Base-by-base conservation (phyloP, 208 protist species). In the Leptomonas pyrrhocoris region DNA sequence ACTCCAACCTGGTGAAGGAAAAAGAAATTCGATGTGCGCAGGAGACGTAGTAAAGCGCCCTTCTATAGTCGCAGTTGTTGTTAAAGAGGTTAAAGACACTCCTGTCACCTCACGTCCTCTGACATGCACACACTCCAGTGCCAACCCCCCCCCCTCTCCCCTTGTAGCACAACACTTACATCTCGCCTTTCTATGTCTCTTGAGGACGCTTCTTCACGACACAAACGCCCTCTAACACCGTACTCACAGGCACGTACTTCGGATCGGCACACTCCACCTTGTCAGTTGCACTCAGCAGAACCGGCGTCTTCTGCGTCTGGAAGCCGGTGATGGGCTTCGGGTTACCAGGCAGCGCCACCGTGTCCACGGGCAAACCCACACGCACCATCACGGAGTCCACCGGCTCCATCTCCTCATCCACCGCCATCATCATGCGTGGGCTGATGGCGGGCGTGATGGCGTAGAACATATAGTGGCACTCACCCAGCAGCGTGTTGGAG, bases 241-340 rank as follows among this genome's bases (percentile, higher is more conserved):
- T 68, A 16, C 87, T 54, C 27, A 97, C 73, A 0, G 94, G 67
- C 2, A 69, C 63, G 65, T 92, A 99, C 72, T 99, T 95, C 18
- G 95, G 84, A 21, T 98, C 97, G 2, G 98, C 98, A 11, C 99
- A 82, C 79, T 99, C 98, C 19, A 99, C 98, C 68, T 98, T 92
- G 66, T 99, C 98, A 1, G 90, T 95, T 1, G 88, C 86, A 31
- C 82, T 94, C 8, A 99, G 70, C n/a, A 99, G 85, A 6, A 99
- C 98, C 28, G 99, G 99, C 2, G 99, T 99, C 5, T 81, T 98
- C 69, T 99, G 97, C n/a, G 98, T 99, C 78, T 99, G 98, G 80
- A 99, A 99, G 50, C 98, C 98, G 13, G 99, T 99, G 88, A 99
- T 99, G 0, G 96, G 81, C 83, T 99, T 99, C 7, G 98, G 98